These are phyloP conservation scores for Cytospora piceae DNA, from an alignment of 2,329 filamentous ascomycete genomes.

Conservation along the genomic window DNA sequence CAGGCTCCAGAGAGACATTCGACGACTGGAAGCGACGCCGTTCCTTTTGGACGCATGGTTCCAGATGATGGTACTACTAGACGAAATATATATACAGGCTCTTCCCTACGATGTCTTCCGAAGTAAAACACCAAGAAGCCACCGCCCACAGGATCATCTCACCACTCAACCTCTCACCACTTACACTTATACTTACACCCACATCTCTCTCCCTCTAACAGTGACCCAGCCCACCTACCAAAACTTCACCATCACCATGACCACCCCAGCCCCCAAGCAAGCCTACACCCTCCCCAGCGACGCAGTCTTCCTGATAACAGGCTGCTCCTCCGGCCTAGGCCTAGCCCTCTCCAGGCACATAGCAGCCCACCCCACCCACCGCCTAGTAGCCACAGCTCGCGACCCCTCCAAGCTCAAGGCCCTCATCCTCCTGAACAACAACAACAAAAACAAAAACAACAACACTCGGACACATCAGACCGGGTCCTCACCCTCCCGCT, in stretches of 20 bases:
- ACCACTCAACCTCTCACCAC: background rate
- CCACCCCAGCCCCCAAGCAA: background rate
- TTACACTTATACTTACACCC: background rate
- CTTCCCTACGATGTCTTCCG: background rate
- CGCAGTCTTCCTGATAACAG: conserved; percentile 45
- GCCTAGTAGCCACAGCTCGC: conserved; percentile 41
- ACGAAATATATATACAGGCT: background rate
- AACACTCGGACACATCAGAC: no score
- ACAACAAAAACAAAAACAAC: no score
- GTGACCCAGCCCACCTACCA: no score
- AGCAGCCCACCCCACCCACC: conserved; percentile 32
- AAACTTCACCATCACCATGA: background rate
- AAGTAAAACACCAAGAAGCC: background rate
- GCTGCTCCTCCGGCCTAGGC: conserved; percentile 40
- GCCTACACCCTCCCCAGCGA: conserved; percentile 39
- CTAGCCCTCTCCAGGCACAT: conserved; percentile 35
- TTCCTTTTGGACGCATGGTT: background rate
- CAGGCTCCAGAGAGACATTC: background rate
- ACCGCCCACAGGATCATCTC: background rate
- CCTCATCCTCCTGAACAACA: conserved; percentile 39
- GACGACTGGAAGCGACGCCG: no score
- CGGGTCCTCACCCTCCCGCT: conserved; percentile 46
- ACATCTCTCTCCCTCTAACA: no score
- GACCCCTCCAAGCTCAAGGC: conserved; percentile 40
- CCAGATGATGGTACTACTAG: no score